Evolutionary conservation across 345 rosid species (phyloP).

Genomic region (Eucalyptus curtisii): DNA sequence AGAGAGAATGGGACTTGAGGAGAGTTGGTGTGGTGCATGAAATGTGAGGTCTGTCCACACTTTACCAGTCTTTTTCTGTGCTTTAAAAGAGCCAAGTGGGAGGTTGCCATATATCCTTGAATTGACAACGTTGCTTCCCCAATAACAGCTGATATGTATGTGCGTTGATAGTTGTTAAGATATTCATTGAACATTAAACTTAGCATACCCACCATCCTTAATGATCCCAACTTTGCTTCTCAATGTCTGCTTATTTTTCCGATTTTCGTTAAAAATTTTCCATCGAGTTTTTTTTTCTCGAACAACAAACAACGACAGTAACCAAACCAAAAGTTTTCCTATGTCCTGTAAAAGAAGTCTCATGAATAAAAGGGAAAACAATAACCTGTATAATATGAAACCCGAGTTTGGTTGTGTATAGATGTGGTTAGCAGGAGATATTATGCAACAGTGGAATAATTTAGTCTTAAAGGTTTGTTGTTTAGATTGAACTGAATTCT

Average conservation of each 20-base stretch:
- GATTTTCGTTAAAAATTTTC: neutral
- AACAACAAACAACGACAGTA: neutral
- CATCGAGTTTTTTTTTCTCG: neutral
- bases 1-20: neutral
- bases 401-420: neutral
- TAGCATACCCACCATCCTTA: neutral
- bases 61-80: neutral
- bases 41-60: neutral
- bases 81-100: neutral
- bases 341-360: neutral
- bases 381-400: neutral
- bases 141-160: neutral
- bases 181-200: neutral
- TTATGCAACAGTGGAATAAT: neutral
- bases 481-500: neutral
- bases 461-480: neutral
- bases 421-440: neutral
- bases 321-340: neutral
- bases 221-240: neutral
- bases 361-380: neutral
- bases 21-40: neutral
- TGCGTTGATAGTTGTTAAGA: neutral
- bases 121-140: neutral
- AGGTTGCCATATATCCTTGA: neutral
- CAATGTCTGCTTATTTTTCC: neutral